Percentiles rank a stretch among this genome's conserved stretches.
Conservation (phyloP, 805 yeast species). For the Tetrapisispora nanseiensis region DNA sequence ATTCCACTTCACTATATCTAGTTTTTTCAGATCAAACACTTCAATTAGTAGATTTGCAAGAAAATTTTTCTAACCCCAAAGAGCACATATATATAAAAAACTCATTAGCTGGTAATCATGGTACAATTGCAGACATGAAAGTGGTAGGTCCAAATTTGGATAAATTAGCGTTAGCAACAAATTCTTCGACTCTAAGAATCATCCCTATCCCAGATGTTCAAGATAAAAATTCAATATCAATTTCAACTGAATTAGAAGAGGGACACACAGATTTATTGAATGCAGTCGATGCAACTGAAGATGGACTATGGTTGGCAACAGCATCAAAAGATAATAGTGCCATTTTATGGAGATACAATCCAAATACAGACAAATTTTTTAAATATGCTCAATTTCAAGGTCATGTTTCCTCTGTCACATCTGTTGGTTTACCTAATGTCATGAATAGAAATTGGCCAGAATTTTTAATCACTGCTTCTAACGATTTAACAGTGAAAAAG, state of each 20-base stretch:
- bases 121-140: constrained; percentile 84
- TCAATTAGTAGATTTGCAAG: constrained; percentile 35
- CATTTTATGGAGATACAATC: constrained; percentile 65
- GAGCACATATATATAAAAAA: constrained; percentile 36
- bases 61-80: constrained; percentile 23
- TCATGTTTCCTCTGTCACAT: constrained; percentile 79
- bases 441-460: constrained; percentile 40
- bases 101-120: constrained; percentile 85
- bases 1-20: constrained; percentile 33
- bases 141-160: constrained; percentile 55
- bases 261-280: constrained; percentile 86
- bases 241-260: constrained; percentile 54
- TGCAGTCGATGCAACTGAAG: constrained; percentile 62
- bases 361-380: constrained; percentile 31
- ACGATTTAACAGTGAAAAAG: constrained; percentile 75
- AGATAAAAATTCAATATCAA: constrained; percentile 24
- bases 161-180: constrained; percentile 78
- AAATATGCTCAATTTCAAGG: constrained; percentile 64
- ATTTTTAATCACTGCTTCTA: constrained; percentile 72
- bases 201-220: constrained; percentile 33
- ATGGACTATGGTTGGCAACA: constrained; percentile 85
- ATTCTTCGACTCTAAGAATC: constrained; percentile 79
- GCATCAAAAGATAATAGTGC: constrained; percentile 87
- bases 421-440: constrained; percentile 62
- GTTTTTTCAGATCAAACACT: constrained; percentile 83